These are phyloP conservation scores for Ocimum tenuiflorum DNA, from an alignment of 257 asterid genomes.

Conservation along the genomic window DNA sequence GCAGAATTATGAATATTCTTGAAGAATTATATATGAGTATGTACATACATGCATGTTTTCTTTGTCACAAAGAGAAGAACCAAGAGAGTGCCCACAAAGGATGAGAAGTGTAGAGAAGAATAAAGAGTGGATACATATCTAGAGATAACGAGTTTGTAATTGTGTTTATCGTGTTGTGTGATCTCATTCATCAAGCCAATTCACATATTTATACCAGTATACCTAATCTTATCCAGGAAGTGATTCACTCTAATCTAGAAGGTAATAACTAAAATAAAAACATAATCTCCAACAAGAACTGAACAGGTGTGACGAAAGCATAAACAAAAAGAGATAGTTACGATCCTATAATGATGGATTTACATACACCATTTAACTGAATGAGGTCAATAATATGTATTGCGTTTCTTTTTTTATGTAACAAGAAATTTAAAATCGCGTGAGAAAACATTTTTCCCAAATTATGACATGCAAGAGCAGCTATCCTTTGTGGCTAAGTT, in stretches of 20 bases:
- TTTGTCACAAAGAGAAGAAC: not conserved
- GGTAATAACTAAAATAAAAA: too few species aligned
- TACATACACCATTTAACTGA: not conserved
- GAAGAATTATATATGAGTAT: not conserved
- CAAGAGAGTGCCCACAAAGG: too few species aligned
- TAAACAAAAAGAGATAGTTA: not conserved
- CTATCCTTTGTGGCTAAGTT: slow-evolving; percentile 4
- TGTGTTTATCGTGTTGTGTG: too few species aligned
- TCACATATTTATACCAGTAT: too few species aligned
- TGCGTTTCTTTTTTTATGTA: too few species aligned
- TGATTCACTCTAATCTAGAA: too few species aligned
- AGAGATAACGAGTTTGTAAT: too few species aligned
- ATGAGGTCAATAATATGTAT: not conserved
- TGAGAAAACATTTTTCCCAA: not conserved
- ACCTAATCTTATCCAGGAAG: too few species aligned
- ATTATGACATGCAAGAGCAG: not conserved
- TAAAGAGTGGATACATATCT: too few species aligned
- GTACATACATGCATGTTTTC: not conserved
- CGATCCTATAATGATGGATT: not conserved
- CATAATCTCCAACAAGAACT: not conserved
- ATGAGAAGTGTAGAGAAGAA: too few species aligned
- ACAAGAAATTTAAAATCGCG: not conserved
- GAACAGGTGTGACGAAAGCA: too few species aligned
- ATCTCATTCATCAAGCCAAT: too few species aligned
- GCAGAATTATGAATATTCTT: slow-evolving; percentile 1